Evolutionary conservation across 106 monocot species (phyloP).

Genomic region (Vanilla planifolia): DNA sequence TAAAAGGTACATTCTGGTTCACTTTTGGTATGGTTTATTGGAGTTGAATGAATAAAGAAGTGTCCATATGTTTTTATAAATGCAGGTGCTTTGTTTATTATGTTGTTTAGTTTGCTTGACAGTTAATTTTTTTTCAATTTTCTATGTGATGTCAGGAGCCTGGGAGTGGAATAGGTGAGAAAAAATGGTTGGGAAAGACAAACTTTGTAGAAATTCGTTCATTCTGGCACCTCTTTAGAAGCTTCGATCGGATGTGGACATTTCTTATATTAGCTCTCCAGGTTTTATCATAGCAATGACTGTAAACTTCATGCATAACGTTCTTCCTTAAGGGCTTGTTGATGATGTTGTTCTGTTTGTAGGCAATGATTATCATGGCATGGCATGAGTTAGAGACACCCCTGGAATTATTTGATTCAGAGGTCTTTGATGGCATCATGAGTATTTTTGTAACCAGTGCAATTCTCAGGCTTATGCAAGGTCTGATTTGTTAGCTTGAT

Average conservation of each 20-base stretch:
- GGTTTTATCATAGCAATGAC: conserved; percentile 19
- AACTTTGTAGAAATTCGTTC: conserved; percentile 67
- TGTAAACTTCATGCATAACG: no score
- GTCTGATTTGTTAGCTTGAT: conserved; percentile 15
- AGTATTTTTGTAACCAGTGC: conserved; percentile 74
- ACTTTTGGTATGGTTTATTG: no score
- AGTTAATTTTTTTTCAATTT: neutral
- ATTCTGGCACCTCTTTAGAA: conserved; percentile 76
- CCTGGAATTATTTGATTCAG: conserved; percentile 43
- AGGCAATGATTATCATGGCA: conserved; percentile 68
- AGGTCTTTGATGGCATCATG: conserved; percentile 47
- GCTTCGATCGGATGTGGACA: conserved; percentile 77
- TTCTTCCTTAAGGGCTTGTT: neutral
- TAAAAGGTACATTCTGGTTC: no score
- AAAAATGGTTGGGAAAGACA: conserved; percentile 68
- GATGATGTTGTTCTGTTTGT: conserved; percentile 11
- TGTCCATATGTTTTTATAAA: no score
- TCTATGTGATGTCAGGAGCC: conserved; percentile 10
- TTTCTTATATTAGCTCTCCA: conserved; percentile 57
- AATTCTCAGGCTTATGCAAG: conserved; percentile 53
- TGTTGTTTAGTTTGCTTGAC: neutral
- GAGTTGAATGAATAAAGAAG: no score
- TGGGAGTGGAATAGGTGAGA: conserved; percentile 7
- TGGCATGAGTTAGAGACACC: conserved; percentile 64
- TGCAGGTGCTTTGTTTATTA: no score